Evolutionary conservation across 2,329 filamentous ascomycete genomes (phyloP).

Genomic region (Lasiodiplodia theobromae): DNA sequence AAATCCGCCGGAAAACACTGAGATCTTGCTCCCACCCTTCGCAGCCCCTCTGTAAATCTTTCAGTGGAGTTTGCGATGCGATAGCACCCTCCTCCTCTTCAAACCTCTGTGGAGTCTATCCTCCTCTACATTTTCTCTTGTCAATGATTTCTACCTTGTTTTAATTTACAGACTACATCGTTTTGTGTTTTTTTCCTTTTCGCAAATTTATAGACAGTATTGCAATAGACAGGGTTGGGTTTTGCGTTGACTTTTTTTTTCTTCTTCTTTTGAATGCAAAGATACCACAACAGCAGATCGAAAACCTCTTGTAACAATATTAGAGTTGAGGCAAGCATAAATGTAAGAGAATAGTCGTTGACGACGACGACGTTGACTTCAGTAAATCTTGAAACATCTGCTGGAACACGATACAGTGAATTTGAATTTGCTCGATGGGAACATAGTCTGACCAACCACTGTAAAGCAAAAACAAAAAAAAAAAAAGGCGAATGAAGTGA

Average conservation of each 20-base stretch:
- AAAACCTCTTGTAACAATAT: constrained; percentile 21
- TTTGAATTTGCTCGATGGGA: no score
- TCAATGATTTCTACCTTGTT: background rate
- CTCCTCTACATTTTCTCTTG: background rate
- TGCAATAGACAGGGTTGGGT: background rate
- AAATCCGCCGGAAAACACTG: background rate
- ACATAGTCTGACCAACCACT: no score
- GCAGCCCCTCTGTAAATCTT: background rate
- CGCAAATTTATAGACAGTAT: background rate
- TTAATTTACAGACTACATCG: background rate
- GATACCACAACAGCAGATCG: constrained; percentile 12
- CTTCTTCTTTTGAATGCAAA: constrained; percentile 1
- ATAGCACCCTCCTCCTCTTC: background rate
- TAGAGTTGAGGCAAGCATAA: background rate
- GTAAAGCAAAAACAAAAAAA: background rate
- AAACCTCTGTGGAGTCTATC: background rate
- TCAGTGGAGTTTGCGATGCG: background rate
- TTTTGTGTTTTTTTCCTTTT: background rate
- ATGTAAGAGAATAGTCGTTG: background rate
- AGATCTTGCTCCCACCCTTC: background rate
- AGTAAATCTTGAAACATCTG: background rate
- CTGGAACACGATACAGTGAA: no score
- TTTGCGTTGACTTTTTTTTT: background rate
- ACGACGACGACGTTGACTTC: background rate
- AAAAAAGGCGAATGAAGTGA: background rate